Conservation (phyloP, 2,329 filamentous ascomycete species). For the Cercospora zeae-maydis region DNA sequence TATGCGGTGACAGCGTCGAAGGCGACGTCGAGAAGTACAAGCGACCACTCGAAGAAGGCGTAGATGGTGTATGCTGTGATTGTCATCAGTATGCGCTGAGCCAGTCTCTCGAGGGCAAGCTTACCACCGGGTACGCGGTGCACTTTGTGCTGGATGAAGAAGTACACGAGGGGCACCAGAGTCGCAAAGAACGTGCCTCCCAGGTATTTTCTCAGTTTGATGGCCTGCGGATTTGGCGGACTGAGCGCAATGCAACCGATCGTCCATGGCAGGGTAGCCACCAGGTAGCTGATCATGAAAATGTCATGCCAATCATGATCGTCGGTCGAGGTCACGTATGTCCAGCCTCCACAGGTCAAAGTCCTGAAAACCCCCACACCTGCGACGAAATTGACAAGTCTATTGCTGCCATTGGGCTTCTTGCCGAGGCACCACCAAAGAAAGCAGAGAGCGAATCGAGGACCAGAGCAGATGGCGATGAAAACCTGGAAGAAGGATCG, state of each 20-base stretch:
- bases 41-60: slow-evolving; percentile 94
- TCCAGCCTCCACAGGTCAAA: slow-evolving; percentile 94
- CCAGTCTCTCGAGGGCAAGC: slow-evolving; percentile 30
- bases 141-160: slow-evolving; percentile 98
- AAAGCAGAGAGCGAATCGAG: slow-evolving; percentile 83
- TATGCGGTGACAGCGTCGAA: slow-evolving; percentile 93
- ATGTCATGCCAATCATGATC: slow-evolving; percentile 99
- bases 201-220: slow-evolving; percentile 85
- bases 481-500: slow-evolving; percentile 96
- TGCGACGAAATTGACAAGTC: slow-evolving; percentile 75
- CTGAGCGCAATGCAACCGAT: slow-evolving; percentile 83
- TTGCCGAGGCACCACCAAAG: slow-evolving; percentile 89
- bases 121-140: slow-evolving; percentile 88
- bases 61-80: slow-evolving; percentile 87
- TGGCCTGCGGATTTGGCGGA: slow-evolving; percentile 73
- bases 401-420: slow-evolving; percentile 56
- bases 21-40: slow-evolving; percentile 90
- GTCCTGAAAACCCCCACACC: slow-evolving; percentile 81
- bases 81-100: slow-evolving; percentile 4
- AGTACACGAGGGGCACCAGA: slow-evolving; percentile 86
- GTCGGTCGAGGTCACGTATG: slow-evolving; percentile 96
- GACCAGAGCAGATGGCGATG: slow-evolving; percentile 93
- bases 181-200: slow-evolving; percentile 85
- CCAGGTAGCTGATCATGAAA: slow-evolving; percentile 97
- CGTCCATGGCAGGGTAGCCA: slow-evolving; percentile 94